Percentiles rank a stretch among this genome's conserved stretches.
These are phyloP conservation scores for Clathrospora elynae DNA, from an alignment of 2,329 filamentous ascomycete species.

Conservation along the genomic window DNA sequence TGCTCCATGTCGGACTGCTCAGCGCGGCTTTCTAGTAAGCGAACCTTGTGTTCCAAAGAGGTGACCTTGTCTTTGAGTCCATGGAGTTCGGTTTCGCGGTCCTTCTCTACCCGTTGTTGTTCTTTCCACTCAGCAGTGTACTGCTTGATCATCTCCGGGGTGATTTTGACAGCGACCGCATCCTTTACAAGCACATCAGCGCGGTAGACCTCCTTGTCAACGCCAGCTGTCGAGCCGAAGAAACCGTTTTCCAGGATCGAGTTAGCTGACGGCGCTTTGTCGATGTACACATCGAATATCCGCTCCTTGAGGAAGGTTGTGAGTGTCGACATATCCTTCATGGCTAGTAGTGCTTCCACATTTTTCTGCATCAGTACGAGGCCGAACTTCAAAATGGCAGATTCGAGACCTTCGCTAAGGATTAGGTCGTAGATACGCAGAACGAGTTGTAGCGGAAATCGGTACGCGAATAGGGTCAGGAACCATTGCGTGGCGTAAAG, in stretches of 20 bases:
- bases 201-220: constrained; percentile 94
- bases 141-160: constrained; percentile 76
- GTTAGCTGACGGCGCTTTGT: constrained; percentile 87
- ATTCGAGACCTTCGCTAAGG: constrained; percentile 85
- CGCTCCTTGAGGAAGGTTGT: constrained; percentile 92
- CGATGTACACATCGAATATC: constrained; percentile 95
- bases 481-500: constrained; percentile 99
- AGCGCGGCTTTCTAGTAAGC: constrained; percentile 82
- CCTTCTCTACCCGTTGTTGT: constrained; percentile 79
- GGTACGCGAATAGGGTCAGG: constrained; percentile 95
- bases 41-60: constrained; percentile 74
- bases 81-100: constrained; percentile 81
- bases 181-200: constrained; percentile 93
- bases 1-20: constrained; percentile 90
- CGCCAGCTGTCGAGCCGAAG: constrained; percentile 87
- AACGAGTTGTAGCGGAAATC: constrained; percentile 94
- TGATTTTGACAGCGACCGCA: constrained; percentile 85
- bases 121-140: constrained; percentile 94
- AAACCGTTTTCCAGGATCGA: constrained; percentile 96
- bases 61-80: constrained; percentile 62
- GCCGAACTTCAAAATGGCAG: constrained; percentile 89
- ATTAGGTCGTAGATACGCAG: constrained; percentile 96
- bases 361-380: constrained; percentile 98
- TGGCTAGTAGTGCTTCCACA: constrained; percentile 72
- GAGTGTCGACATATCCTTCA: constrained; percentile 89